phyloP scores from a whole-genome alignment of 441 rosid species.

The Macaranga tanarius region DNA sequence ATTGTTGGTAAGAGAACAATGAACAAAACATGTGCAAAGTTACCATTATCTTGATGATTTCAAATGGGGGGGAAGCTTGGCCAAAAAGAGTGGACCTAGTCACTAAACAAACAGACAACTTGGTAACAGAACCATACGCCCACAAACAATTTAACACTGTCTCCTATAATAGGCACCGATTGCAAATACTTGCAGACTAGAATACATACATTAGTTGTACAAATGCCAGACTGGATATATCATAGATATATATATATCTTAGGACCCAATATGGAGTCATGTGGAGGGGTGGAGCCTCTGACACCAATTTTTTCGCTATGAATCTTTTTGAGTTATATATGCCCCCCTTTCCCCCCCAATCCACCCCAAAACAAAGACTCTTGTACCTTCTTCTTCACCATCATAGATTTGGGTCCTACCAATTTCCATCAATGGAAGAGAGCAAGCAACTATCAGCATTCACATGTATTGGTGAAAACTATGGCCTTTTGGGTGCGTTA shows the following conservation, averaged over 20 bases:
- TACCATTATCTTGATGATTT: constrained; percentile 10
- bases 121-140: constrained; percentile 9
- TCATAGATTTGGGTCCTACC: constrained; percentile 40
- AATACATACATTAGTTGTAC: constrained; percentile 28
- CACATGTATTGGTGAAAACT: constrained; percentile 34
- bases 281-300: constrained; percentile 48
- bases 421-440: constrained; percentile 23
- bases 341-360: constrained; percentile 22
- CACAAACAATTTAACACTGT: constrained; percentile 14
- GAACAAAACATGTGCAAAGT: constrained; percentile 5
- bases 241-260: constrained; percentile 12
- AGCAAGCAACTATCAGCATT: constrained; percentile 31
- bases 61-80: background rate
- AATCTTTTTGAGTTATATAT: constrained; percentile 18
- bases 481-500: constrained; percentile 14
- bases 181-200: constrained; percentile 22
- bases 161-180: constrained; percentile 18
- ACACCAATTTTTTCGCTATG: constrained; percentile 31
- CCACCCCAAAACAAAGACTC: constrained; percentile 31
- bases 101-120: constrained; percentile 21
- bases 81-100: constrained; percentile 9
- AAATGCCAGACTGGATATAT: constrained; percentile 43
- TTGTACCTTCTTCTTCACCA: constrained; percentile 26
- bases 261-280: constrained; percentile 40
- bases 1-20: background rate